Percentiles rank a stretch among this genome's conserved stretches.
phyloP scores from a whole-genome alignment of 2,329 filamentous ascomycete genomes.

The Neonectria magnoliae region DNA sequence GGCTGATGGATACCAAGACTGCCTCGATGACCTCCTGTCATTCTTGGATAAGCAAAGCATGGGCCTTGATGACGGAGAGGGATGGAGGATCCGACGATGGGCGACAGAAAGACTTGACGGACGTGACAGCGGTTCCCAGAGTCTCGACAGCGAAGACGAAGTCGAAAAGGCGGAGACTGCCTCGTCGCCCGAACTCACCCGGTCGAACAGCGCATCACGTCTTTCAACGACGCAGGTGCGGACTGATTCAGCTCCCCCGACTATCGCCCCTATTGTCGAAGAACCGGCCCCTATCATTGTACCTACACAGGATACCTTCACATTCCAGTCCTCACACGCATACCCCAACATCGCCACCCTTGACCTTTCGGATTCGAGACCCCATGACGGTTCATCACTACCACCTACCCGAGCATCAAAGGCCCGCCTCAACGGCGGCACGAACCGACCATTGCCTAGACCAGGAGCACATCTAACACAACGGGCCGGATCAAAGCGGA shows the following conservation, averaged over 20 bases:
- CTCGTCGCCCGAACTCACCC: slow-evolving; percentile 67
- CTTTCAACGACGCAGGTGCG: slow-evolving; percentile 35
- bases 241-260: slow-evolving; percentile 42
- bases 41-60: slow-evolving; percentile 87
- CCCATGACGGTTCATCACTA: slow-evolving; percentile 50
- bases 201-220: slow-evolving; percentile 56
- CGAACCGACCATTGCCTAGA: slow-evolving; percentile 40
- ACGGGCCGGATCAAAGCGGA: slow-evolving; percentile 76
- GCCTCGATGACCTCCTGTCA: slow-evolving; percentile 85
- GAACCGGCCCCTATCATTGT: slow-evolving; percentile 56
- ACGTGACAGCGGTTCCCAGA: slow-evolving; percentile 62
- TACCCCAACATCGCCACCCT: slow-evolving; percentile 71
- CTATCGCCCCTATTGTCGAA: slow-evolving; percentile 39
- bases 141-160: slow-evolving; percentile 76
- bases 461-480: slow-evolving; percentile 62
- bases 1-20: slow-evolving; percentile 90
- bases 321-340: slow-evolving; percentile 72
- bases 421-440: slow-evolving; percentile 40
- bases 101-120: slow-evolving; percentile 76
- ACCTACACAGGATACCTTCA: slow-evolving; percentile 71
- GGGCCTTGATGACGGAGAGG: slow-evolving; percentile 82
- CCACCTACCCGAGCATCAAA: slow-evolving; percentile 42
- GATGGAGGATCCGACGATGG: slow-evolving; percentile 69
- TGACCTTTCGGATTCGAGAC: slow-evolving; percentile 64
- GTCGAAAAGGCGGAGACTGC: slow-evolving; percentile 68